Evolutionary conservation across 805 yeast genomes (phyloP).

Genomic region (Candida tammaniensis): DNA sequence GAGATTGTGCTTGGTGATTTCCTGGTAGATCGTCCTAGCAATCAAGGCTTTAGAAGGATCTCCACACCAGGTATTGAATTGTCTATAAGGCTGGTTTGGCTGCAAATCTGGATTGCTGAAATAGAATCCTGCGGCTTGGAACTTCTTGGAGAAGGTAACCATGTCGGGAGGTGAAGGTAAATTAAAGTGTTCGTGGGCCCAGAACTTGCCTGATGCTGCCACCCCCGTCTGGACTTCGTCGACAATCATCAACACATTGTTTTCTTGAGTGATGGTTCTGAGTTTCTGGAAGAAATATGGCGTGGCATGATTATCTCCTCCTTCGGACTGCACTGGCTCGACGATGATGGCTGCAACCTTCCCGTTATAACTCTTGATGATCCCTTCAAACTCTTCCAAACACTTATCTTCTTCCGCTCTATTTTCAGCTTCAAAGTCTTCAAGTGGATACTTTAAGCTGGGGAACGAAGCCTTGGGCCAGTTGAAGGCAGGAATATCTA

Average conservation of each 20-base stretch:
- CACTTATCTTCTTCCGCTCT: slow-evolving; percentile 47
- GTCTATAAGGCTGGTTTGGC: slow-evolving; percentile 63
- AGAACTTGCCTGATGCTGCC: slow-evolving; percentile 68
- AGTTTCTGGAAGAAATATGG: slow-evolving; percentile 59
- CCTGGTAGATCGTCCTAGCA: slow-evolving; percentile 59
- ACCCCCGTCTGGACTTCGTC: slow-evolving; percentile 78
- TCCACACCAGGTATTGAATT: slow-evolving; percentile 79
- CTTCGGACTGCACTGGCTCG: slow-evolving; percentile 70
- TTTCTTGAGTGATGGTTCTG: slow-evolving; percentile 56
- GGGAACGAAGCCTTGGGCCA: slow-evolving; percentile 58
- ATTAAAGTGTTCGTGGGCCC: slow-evolving; percentile 73
- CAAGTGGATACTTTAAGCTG: slow-evolving; percentile 38
- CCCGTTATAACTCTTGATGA: slow-evolving; percentile 36
- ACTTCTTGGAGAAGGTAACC: slow-evolving; percentile 69
- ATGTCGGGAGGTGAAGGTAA: slow-evolving; percentile 62
- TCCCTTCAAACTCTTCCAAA: slow-evolving; percentile 41
- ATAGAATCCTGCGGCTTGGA: slow-evolving; percentile 72
- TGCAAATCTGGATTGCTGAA: slow-evolving; percentile 57
- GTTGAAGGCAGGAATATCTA: slow-evolving; percentile 57
- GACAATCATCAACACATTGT: slow-evolving; percentile 58
- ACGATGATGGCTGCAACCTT: slow-evolving; percentile 52
- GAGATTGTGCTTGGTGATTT: slow-evolving; percentile 48
- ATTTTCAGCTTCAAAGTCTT: slow-evolving; percentile 37
- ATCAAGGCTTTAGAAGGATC: slow-evolving; percentile 68
- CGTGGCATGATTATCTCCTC: slow-evolving; percentile 74